phyloP scores from a whole-genome alignment of 2,329 filamentous ascomycete genomes.

The Atkinsonella texensis region DNA sequence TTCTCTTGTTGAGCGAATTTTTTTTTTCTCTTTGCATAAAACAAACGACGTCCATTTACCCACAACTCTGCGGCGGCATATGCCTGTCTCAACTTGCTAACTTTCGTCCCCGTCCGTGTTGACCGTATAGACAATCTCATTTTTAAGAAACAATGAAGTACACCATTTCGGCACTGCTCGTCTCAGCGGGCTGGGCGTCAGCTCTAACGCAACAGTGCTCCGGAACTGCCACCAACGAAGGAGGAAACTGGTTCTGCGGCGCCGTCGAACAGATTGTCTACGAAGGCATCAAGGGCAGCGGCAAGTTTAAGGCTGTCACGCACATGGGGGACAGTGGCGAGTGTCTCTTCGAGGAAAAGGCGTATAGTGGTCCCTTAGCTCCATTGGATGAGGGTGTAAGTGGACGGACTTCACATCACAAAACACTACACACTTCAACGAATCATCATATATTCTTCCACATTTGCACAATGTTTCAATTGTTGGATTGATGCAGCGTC shows the following conservation, averaged over 20 bases:
- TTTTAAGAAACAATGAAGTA: conserved; percentile 18
- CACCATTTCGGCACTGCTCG: conserved; percentile 14
- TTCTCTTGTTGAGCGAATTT: too few relatives aligned
- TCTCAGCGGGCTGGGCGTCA: conserved; percentile 17
- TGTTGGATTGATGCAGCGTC: too few relatives aligned
- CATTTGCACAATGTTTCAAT: too few relatives aligned
- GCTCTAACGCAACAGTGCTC: conserved; percentile 24
- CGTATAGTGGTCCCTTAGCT: conserved; percentile 49
- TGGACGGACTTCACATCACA: conserved; percentile 3
- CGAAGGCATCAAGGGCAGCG: conserved; percentile 43
- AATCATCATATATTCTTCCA: background rate
- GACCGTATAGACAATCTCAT: background rate
- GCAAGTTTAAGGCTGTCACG: conserved; percentile 53
- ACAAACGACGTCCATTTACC: too few relatives aligned
- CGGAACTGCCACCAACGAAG: conserved; percentile 22
- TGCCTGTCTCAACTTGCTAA: background rate
- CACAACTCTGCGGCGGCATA: too few relatives aligned
- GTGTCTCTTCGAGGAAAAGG: conserved; percentile 40
- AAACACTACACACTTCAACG: too few relatives aligned
- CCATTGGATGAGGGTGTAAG: conserved; percentile 61
- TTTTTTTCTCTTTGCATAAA: too few relatives aligned
- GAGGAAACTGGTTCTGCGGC: conserved; percentile 56
- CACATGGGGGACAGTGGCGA: conserved; percentile 42
- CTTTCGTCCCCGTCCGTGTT: background rate
- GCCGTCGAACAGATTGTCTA: conserved; percentile 57